Base-by-base conservation (phyloP, 768 basidiomycete species). In the Lactifluus echinatus region DNA sequence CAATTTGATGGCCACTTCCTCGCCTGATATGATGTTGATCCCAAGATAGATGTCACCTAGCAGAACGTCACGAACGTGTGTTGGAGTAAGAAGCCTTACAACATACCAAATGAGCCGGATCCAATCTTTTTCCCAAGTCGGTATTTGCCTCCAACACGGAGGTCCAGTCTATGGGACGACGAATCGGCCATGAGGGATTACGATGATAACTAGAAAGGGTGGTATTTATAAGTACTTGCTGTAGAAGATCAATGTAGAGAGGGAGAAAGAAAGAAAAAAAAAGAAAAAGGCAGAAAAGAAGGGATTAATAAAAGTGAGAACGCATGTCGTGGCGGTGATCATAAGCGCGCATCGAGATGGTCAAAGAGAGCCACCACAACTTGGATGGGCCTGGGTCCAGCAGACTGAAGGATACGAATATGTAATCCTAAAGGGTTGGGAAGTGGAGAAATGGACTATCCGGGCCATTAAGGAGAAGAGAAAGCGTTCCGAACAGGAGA, bases 1-100 rank as follows among this genome's bases (percentile, higher is more conserved):
- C 66, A 99, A 90, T 75, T 99, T 99, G 81, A 99, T 99, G 70
- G 93, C 96, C 60, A 98, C 95, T 71, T 98, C 96, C 71, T 99
- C 96, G 24, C 95, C 95, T 17, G 95, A 97, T 70, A 98, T 97
- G 77, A 99, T 97, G 80, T 98, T 99, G 73, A 96, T 95, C 56
- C 96, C 96, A 61, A 98, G 90, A 72, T 98, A 98, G 74, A 99
- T 97, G 71, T 97, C 95, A 73, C 93, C 95, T 95, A 45, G 23
- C 36, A 23, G 39, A 34, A 19, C 51, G 28, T 39, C 23, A 40
- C 37, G 15, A 33, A 45, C 15, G 26, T 21, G 26, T 4, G 14
- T 29, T 2, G 23, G 34, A 21, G 28, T 14, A 54, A 7, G 36
- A 11, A 15, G 21, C 8, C 8, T 24, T 7, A 39, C n/a, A 48